Base-by-base conservation (phyloP, 1,139 yeast species). In the Casaregolazyma lundiana region DNA sequence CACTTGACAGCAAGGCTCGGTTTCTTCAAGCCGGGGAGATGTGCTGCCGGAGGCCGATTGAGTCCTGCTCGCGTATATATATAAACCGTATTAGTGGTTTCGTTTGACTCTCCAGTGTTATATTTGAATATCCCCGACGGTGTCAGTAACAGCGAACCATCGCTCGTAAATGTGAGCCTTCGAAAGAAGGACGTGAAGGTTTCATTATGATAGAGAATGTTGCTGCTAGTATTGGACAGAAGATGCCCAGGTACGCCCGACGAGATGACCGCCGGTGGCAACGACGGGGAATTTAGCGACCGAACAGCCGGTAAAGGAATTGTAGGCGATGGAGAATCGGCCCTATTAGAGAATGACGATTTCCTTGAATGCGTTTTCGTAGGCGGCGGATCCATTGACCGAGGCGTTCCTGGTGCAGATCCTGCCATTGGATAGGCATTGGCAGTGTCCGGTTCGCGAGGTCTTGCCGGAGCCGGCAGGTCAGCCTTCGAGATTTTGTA, bases 171-270 rank as follows among this genome's bases (percentile, higher is more conserved):
- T 0, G 82, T 66, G 49, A 90, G 71, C 49, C 98, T 70, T 51
- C 99, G 72, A 70, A 92, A 92, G 62, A 94, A 92, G 1, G 96
- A 84, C 48, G 88, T 88, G 30, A 90, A 72, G 0, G 95, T 81
- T 59, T 92, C 98, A 50, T 90, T 81, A 58, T 88, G 94, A 60
- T 84, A 89, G 19, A 86, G 61, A 55, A 54, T 50, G 35, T 40
- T 41, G 15, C 34, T 41, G 20, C 32, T 26, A 15, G 34, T 35
- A 19, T 35, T 34, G 8, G 39, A 19, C 1, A n/a, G 17, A 11
- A 41, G 37, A 17, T 40, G 26, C 18, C 45, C 38, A 8, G 52
- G 35, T 7, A 47, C 39, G 6, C 43, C 11, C n/a, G 48, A 39
- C 1, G 51, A 43, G 21, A 48, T 36, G 6, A 46, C 39, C 6